Conservation (phyloP, 73 alveolate genomes). For the Blepharisma japonicum region DNA sequence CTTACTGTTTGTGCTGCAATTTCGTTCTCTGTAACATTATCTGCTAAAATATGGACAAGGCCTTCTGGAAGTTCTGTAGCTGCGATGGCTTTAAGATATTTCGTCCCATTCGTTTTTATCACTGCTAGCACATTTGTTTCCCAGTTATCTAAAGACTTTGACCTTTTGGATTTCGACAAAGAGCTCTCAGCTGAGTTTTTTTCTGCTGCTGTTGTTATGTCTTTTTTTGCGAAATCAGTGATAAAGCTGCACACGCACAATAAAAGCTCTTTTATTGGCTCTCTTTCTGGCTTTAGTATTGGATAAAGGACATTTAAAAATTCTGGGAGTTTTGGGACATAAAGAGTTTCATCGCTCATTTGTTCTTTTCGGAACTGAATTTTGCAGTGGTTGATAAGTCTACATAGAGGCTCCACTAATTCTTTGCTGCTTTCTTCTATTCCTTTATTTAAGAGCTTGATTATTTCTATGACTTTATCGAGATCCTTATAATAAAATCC, state of each 20-base stretch:
- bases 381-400: slow-evolving; percentile 39
- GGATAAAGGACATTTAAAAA: slow-evolving; percentile 69
- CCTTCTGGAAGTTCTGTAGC: slow-evolving; percentile 79
- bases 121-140: slow-evolving; percentile 58
- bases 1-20: slow-evolving; percentile 65
- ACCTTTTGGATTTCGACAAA: slow-evolving; percentile 63
- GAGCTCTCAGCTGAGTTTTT: slow-evolving; percentile 41
- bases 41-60: slow-evolving; percentile 74
- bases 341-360: slow-evolving; percentile 72
- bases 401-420: slow-evolving; percentile 35
- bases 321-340: slow-evolving; percentile 67
- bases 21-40: slow-evolving; percentile 61
- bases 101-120: slow-evolving; percentile 71
- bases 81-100: slow-evolving; percentile 70
- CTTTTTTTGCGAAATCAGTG: slow-evolving; percentile 74
- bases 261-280: slow-evolving; percentile 34
- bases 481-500: slow-evolving; percentile 78
- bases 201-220: slow-evolving; percentile 63
- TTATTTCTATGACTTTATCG: slow-evolving; percentile 64
- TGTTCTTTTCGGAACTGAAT: slow-evolving; percentile 70
- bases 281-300: slow-evolving; percentile 59
- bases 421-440: slow-evolving; percentile 57
- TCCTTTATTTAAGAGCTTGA: slow-evolving; percentile 59
- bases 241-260: slow-evolving; percentile 65
- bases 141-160: slow-evolving; percentile 52